A percentile compares a stretch with the other conserved stretches of the same genome.
phyloP scores from a whole-genome alignment of 2,329 filamentous ascomycete species.

The Huntiella decipiens region DNA sequence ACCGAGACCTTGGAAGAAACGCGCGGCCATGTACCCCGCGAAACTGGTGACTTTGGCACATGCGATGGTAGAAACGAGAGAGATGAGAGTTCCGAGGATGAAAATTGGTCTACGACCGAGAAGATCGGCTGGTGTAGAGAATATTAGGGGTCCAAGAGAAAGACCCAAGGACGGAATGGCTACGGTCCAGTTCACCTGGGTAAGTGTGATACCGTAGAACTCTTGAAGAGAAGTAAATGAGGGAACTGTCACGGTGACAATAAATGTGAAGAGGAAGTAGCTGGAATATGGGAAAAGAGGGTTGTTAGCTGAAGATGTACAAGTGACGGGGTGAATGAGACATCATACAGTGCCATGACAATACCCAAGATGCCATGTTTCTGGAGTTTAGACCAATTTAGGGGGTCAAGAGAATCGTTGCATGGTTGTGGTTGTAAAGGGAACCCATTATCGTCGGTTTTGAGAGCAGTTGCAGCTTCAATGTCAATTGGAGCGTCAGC shows the following conservation, averaged over 20 bases:
- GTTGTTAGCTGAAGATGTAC: neutral
- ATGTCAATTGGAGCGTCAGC: too few species aligned
- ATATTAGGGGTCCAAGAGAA: conserved; percentile 30
- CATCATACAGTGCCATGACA: conserved; percentile 29
- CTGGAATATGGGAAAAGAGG: conserved; percentile 15
- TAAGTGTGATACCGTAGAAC: conserved; percentile 25
- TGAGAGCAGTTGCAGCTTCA: neutral
- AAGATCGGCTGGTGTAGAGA: conserved; percentile 28
- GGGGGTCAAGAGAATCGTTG: conserved; percentile 29
- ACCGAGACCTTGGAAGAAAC: conserved; percentile 39
- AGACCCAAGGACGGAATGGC: conserved; percentile 32
- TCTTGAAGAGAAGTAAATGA: conserved; percentile 30
- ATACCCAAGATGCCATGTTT: conserved; percentile 31
- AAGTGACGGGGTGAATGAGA: neutral
- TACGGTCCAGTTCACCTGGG: conserved; percentile 35
- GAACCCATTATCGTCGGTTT: conserved; percentile 15
- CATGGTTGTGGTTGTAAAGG: conserved; percentile 21
- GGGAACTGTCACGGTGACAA: conserved; percentile 36
- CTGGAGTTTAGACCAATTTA: conserved; percentile 30
- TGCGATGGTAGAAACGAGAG: conserved; percentile 18
- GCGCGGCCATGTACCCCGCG: conserved; percentile 33
- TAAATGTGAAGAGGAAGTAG: conserved; percentile 39
- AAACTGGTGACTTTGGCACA: conserved; percentile 21
- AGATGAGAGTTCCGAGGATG: conserved; percentile 21
- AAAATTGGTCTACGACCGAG: conserved; percentile 32